A percentile compares a stretch with the other conserved stretches of the same genome.
phyloP scores from a whole-genome alignment of 2,329 filamentous ascomycete genomes.

The Alternaria rosae region DNA sequence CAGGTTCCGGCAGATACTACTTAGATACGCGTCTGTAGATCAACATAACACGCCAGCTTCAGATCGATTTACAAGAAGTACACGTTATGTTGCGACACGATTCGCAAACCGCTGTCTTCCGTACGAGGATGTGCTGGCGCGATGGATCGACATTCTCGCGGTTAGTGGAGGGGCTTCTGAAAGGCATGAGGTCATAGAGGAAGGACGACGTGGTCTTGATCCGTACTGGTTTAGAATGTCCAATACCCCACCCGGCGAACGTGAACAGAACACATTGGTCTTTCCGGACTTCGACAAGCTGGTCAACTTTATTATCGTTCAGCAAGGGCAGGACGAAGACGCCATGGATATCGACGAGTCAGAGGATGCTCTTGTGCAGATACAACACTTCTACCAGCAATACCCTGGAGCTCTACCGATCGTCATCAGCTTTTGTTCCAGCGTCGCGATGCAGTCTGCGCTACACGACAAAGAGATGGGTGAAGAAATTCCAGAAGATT shows the following conservation, averaged over 20 bases:
- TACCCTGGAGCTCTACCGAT: constrained; percentile 66
- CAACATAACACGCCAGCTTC: constrained; percentile 27
- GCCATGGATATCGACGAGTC: constrained; percentile 44
- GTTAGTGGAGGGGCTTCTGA: constrained; percentile 71
- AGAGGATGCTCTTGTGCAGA: constrained; percentile 33
- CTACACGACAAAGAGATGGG: constrained; percentile 54
- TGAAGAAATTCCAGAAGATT: constrained; percentile 74
- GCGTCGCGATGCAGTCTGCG: constrained; percentile 67
- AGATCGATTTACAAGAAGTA: constrained; percentile 63
- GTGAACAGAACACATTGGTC: constrained; percentile 26
- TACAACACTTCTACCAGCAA: constrained; percentile 43
- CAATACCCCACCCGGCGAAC: constrained; percentile 52
- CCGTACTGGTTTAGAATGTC: constrained; percentile 74
- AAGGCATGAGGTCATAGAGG: constrained; percentile 84
- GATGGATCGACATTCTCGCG: constrained; percentile 90
- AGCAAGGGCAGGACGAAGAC: constrained; percentile 44
- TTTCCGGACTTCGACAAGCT: constrained; percentile 56
- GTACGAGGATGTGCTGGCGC: constrained; percentile 77
- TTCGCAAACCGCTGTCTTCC: constrained; percentile 89
- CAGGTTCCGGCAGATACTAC: constrained; percentile 46
- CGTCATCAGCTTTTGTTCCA: constrained; percentile 73
- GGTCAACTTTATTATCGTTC: constrained; percentile 55
- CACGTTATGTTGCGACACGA: constrained; percentile 81
- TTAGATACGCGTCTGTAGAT: constrained; percentile 38
- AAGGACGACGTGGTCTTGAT: constrained; percentile 87